Percentiles rank a stretch among this genome's conserved stretches.
Evolutionary conservation across 75 land plant species (phyloP).

Genomic region (Selaginella tamariscina): DNA sequence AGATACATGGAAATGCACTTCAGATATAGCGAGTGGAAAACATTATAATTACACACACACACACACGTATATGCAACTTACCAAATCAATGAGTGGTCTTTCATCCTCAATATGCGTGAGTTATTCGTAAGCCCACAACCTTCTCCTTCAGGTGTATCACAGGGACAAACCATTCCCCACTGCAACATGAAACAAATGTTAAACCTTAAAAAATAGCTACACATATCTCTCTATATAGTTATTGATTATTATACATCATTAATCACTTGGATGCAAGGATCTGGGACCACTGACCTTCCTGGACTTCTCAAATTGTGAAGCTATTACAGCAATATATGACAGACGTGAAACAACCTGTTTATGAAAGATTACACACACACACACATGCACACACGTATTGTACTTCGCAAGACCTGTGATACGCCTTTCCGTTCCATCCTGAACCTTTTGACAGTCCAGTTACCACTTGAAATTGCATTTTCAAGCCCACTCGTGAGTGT

Average conservation of each 20-base stretch:
- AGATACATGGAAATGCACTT: no score
- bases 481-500: constrained; percentile 59
- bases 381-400: neutral
- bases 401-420: constrained; percentile 51
- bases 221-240: no score
- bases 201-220: no score
- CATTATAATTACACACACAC: neutral
- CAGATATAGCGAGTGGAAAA: no score
- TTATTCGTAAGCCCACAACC: constrained; percentile 94
- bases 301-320: constrained; percentile 97
- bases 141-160: constrained; percentile 99
- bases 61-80: no score
- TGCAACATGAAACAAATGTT: constrained; percentile 18
- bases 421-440: constrained; percentile 87
- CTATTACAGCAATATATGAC: constrained; percentile 72
- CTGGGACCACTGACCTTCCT: constrained; percentile 99
- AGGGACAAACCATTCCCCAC: constrained; percentile 99
- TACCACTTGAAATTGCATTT: constrained; percentile 89
- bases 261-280: constrained; percentile 96
- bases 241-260: no score
- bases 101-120: constrained; percentile 98
- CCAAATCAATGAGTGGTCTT: constrained; percentile 68
- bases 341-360: constrained; percentile 71
- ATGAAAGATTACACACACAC: neutral
- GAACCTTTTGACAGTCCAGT: constrained; percentile 78